Base-by-base conservation (phyloP, 768 basidiomycete genomes). In the Pholiota microspora region DNA sequence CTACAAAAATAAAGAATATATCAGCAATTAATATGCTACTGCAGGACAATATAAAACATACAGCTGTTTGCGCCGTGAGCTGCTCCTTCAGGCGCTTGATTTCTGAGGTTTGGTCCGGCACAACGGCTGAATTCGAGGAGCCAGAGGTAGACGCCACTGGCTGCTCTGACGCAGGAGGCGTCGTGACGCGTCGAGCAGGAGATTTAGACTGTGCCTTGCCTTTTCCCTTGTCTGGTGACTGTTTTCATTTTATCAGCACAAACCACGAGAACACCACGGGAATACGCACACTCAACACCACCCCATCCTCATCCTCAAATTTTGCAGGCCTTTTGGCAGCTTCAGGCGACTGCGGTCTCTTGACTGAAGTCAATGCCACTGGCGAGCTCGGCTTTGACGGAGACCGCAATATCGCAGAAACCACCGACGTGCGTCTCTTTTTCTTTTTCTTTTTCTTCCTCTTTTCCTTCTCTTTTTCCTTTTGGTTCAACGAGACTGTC, bases 221-320 rank as follows among this genome's bases (percentile, higher is more conserved):
- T 54, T 78, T 77, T 40, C 74, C 74, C 57, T 78, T 77, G 55
- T 69, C 70, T 3, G 59, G 63, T n/a, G 62, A 64, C 65, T 73
- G 40, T 51, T 56, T 23, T 15, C n/a, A 13, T 21, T 31, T 6
- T 12, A 25, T 56, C 29, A 45, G 23, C 49, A 45, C 29, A 53
- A 16, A 16, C 51, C 7, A 50, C 16, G 55, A 31, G 32, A 21
- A 28, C 7, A 21, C 27, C 46, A 42, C 35, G 18, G 18, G 24
- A 36, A n/a, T n/a, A 64, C 68, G 57, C 46, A 64, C 68, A 44
- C 62, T 67, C 8, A 57, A 23, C 4, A 48, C 36, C 21, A 49
- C 48, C n/a, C 57, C 38, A 6, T 21, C 56, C 7, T 47, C 52
- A 18, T 57, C 51, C 24, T 58, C 56, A 15, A 45, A 54, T 23